A percentile compares a stretch with the other conserved stretches of the same genome.
Evolutionary conservation across 2,329 filamentous ascomycete species (phyloP).

Genomic region (Lecanosticta acicola): DNA sequence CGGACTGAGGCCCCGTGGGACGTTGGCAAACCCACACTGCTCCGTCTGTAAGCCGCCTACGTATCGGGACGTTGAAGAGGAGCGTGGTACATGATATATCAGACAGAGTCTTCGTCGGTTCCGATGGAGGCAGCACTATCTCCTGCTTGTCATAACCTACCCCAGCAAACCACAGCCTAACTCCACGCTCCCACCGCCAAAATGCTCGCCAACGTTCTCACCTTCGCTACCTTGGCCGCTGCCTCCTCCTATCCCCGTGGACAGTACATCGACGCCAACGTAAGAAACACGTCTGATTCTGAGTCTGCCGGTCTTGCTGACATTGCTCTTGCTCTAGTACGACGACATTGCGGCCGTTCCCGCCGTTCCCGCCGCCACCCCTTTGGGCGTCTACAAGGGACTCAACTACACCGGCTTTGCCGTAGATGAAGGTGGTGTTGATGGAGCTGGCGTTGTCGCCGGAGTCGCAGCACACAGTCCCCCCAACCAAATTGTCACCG

Average conservation of each 20-base stretch:
- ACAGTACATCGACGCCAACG: slow-evolving; percentile 4
- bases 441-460: not conserved
- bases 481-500: slow-evolving; percentile 1
- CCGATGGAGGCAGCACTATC: too few relatives aligned
- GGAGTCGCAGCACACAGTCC: not conserved
- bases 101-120: too few relatives aligned
- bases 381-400: slow-evolving; percentile 8
- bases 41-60: too few relatives aligned
- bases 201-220: not conserved
- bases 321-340: not conserved
- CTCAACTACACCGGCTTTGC: slow-evolving; percentile 3
- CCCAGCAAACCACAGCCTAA: too few relatives aligned
- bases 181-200: not conserved
- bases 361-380: slow-evolving; percentile 5
- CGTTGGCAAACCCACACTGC: too few relatives aligned
- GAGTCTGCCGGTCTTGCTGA: too few relatives aligned
- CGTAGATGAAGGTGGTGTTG: not conserved
- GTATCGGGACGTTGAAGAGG: too few relatives aligned
- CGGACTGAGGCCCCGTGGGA: too few relatives aligned
- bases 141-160: too few relatives aligned
- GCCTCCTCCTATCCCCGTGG: not conserved
- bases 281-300: too few relatives aligned
- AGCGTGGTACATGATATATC: too few relatives aligned
- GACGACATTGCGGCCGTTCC: slow-evolving; percentile 3
- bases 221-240: not conserved